Percentiles rank a stretch among this genome's conserved stretches.
Conservation (phyloP, 2,329 filamentous ascomycete species). For the Acephala macrosclerotiorum region DNA sequence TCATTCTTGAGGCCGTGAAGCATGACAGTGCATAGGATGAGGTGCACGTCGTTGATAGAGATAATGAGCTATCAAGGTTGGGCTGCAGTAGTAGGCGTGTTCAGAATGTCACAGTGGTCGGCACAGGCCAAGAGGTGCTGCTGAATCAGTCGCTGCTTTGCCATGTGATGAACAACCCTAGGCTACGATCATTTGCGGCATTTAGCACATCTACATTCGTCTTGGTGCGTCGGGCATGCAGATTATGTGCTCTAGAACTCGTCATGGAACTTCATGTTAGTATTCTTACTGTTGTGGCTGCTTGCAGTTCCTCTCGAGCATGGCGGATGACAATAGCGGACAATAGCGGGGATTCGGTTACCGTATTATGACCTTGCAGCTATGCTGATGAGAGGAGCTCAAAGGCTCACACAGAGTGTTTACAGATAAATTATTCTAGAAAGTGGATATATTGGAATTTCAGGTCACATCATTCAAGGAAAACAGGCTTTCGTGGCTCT, state of each 20-base stretch:
- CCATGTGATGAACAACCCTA: neutral
- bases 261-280: neutral
- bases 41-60: conserved; percentile 9
- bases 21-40: conserved; percentile 5
- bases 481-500: neutral
- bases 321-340: neutral
- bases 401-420: neutral
- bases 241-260: neutral
- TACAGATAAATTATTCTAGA: neutral
- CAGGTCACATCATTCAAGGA: neutral
- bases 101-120: neutral
- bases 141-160: conserved; percentile 5
- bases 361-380: neutral
- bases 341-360: conserved; percentile 6
- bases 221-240: neutral
- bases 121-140: neutral
- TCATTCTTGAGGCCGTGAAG: conserved; percentile 25
- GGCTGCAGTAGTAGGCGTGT: conserved; percentile 7
- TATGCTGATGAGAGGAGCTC: neutral
- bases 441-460: too few species aligned
- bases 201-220: neutral
- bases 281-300: neutral
- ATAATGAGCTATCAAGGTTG: conserved; percentile 13
- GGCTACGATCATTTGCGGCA: neutral
- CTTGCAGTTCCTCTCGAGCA: neutral